phyloP scores from a whole-genome alignment of 2,329 filamentous ascomycete species.

The Aspergillus amoenus region DNA sequence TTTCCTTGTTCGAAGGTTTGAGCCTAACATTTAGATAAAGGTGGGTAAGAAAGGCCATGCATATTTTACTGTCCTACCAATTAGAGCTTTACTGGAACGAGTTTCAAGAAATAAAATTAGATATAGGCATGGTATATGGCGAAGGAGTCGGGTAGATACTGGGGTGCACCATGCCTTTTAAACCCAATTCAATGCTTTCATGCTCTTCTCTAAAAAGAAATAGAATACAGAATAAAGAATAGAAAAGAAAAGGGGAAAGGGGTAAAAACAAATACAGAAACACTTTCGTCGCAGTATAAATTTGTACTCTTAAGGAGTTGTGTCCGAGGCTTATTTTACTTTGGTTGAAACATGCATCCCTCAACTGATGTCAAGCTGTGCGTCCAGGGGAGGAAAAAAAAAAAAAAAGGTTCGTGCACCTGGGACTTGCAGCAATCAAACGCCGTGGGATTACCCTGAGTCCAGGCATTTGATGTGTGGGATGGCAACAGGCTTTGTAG shows the following conservation, averaged over 20 bases:
- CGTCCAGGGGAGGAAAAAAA: background rate
- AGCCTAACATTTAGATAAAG: slow-evolving; percentile 41
- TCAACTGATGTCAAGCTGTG: background rate
- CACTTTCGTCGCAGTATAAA: no score
- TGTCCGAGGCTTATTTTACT: background rate
- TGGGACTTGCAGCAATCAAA: no score
- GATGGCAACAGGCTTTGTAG: background rate
- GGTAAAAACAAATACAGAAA: no score
- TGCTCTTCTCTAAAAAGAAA: background rate
- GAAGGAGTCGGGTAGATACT: no score
- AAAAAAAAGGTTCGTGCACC: background rate
- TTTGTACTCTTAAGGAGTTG: no score
- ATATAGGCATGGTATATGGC: background rate
- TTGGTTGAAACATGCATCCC: background rate
- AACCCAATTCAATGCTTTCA: no score
- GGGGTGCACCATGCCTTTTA: no score
- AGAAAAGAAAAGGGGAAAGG: no score
- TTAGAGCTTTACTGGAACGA: background rate
- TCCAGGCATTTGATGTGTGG: background rate
- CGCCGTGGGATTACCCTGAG: background rate
- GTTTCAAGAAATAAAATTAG: background rate
- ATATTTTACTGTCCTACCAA: background rate
- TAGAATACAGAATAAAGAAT: no score
- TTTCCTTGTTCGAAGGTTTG: slow-evolving; percentile 76
- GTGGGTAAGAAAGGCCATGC: background rate